phyloP scores from a whole-genome alignment of 2,329 filamentous ascomycete genomes.

The Ophiocordyceps camponoti-saundersi region DNA sequence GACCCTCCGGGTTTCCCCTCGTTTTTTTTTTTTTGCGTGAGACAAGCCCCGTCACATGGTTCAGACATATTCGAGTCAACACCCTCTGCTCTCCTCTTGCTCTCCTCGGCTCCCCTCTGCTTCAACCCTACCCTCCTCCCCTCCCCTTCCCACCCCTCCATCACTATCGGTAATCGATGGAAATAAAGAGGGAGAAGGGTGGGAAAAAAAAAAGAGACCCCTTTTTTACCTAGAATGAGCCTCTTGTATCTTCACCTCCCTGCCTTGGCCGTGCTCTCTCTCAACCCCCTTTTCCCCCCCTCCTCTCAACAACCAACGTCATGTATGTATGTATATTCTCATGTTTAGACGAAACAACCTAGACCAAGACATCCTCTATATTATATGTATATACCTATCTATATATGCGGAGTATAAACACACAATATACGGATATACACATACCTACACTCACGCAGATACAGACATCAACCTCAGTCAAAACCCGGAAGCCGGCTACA shows the following conservation, averaged over 20 bases:
- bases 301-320: too few relatives aligned
- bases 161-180: background rate
- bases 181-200: too few relatives aligned
- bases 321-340: too few relatives aligned
- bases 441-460: background rate
- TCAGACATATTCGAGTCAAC: background rate
- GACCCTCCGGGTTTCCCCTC: background rate
- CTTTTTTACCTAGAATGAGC: too few relatives aligned
- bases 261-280: too few relatives aligned
- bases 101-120: background rate
- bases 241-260: too few relatives aligned
- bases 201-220: too few relatives aligned
- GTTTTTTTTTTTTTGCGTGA: background rate
- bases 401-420: too few relatives aligned
- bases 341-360: too few relatives aligned
- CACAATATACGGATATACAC: background rate
- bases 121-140: background rate
- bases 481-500: background rate
- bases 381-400: too few relatives aligned
- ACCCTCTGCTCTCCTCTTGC: background rate
- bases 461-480: background rate
- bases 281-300: too few relatives aligned
- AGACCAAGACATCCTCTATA: too few relatives aligned
- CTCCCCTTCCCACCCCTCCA: background rate
- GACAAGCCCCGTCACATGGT: background rate